Percentiles rank a stretch among this genome's conserved stretches.
phyloP scores from a whole-genome alignment of 495 filamentous ascomycete species.

The Penicillium parvum region DNA sequence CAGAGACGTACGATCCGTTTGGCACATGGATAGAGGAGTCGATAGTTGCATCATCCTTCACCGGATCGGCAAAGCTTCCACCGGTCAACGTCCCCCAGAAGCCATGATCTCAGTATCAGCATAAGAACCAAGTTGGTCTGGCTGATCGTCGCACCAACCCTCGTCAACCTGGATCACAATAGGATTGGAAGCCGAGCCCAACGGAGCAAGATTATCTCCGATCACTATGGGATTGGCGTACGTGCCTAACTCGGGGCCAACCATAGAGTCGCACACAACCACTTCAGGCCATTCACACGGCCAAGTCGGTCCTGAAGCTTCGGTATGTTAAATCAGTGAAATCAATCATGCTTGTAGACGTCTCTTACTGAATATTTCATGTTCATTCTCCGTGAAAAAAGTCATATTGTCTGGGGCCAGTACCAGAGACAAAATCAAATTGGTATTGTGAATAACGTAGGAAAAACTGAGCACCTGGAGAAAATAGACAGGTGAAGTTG shows the following conservation, averaged over 20 bases:
- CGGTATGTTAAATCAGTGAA: neutral
- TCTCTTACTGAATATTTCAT: neutral
- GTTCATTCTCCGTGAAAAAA: neutral
- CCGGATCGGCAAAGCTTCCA: no score
- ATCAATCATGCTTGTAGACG: neutral
- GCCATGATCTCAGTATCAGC: slow-evolving; percentile 1
- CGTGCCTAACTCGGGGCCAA: neutral
- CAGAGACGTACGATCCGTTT: slow-evolving; percentile 2
- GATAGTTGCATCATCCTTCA: no score
- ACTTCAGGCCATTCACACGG: slow-evolving; percentile 3
- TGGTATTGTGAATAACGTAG: neutral
- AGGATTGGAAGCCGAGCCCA: slow-evolving; percentile 1
- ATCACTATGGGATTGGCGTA: slow-evolving; percentile 2
- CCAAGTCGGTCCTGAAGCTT: neutral
- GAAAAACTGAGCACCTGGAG: neutral
- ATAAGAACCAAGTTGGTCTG: neutral
- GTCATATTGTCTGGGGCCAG: neutral
- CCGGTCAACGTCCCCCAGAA: slow-evolving; percentile 4
- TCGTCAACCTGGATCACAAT: slow-evolving; percentile 1
- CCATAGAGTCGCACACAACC: neutral
- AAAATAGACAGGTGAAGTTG: neutral
- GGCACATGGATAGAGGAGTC: slow-evolving; percentile 2
- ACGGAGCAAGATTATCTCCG: neutral
- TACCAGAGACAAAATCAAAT: slow-evolving; percentile 5
- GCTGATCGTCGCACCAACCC: neutral